Evolutionary conservation across 2,329 filamentous ascomycete genomes (phyloP).

Genomic region (Dactylellina haptotyla): DNA sequence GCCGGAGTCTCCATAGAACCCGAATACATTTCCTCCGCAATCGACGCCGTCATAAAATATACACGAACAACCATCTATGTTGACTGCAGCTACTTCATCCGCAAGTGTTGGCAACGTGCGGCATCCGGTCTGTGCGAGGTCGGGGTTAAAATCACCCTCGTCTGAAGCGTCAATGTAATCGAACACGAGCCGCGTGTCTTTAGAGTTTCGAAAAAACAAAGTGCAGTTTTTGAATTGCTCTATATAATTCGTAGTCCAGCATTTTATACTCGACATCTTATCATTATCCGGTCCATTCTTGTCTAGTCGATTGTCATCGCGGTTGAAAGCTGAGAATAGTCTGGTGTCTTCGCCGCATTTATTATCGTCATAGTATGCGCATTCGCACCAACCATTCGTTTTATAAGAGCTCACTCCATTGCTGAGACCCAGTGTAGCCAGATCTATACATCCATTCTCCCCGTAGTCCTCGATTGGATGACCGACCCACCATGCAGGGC

Average conservation of each 20-base stretch:
- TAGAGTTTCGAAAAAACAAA: not conserved
- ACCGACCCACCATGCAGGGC: too few relatives aligned
- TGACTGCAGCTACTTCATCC: not conserved
- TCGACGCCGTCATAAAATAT: constrained; percentile 16
- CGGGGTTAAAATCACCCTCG: not conserved
- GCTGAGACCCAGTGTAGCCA: too few relatives aligned
- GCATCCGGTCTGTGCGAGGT: constrained; percentile 3
- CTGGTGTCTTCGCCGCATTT: not conserved
- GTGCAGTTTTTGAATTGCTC: not conserved
- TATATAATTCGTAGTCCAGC: not conserved
- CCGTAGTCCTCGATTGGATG: too few relatives aligned
- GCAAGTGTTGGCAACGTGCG: not conserved
- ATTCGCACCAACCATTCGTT: constrained; percentile 29
- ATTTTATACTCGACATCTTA: constrained; percentile 17
- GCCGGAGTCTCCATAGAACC: constrained; percentile 13
- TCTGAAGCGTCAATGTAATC: not conserved
- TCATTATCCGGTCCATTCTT: constrained; percentile 13
- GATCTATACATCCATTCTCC: too few relatives aligned
- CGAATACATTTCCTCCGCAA: not conserved
- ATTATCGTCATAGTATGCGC: constrained; percentile 14
- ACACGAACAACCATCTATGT: constrained; percentile 16
- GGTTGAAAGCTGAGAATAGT: constrained; percentile 25
- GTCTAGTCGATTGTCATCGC: constrained; percentile 4
- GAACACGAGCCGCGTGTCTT: not conserved
- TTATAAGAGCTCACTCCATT: not conserved